phyloP scores from a whole-genome alignment of 2,329 filamentous ascomycete genomes.

The Claviceps paspali region DNA sequence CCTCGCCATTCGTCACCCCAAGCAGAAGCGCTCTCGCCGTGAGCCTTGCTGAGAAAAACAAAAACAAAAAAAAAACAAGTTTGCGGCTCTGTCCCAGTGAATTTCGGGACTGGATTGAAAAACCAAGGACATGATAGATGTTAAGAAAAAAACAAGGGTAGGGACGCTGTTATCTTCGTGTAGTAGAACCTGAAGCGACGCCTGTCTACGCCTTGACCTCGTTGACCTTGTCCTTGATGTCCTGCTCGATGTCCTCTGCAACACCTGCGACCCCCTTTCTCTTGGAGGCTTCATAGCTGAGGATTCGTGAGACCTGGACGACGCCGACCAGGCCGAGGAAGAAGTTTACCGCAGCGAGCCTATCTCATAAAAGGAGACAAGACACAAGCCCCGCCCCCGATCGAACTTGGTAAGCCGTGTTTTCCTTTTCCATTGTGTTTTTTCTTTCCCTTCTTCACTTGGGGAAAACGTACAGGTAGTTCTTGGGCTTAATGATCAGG shows the following conservation, averaged over 20 bases:
- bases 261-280: conserved; percentile 29
- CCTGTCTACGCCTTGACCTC: conserved; percentile 4
- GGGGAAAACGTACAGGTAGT: conserved; percentile 53
- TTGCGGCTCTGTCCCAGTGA: no score
- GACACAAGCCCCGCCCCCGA: neutral
- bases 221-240: conserved; percentile 18
- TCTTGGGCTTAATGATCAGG: conserved; percentile 87
- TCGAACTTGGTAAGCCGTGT: no score
- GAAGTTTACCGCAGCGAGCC: conserved; percentile 92
- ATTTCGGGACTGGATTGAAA: no score
- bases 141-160: no score
- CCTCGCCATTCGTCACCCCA: no score
- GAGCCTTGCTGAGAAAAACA: no score
- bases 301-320: conserved; percentile 67
- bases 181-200: no score
- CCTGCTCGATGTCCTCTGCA: conserved; percentile 27
- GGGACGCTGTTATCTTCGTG: no score
- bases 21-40: no score
- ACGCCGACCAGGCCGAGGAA: conserved; percentile 83
- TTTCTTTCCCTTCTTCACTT: neutral
- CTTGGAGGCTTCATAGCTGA: conserved; percentile 45
- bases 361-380: conserved; percentile 17
- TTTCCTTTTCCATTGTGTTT: neutral
- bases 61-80: no score
- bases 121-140: no score